Conservation (phyloP, 495 filamentous ascomycete genomes). For the Daldinia grandis region DNA sequence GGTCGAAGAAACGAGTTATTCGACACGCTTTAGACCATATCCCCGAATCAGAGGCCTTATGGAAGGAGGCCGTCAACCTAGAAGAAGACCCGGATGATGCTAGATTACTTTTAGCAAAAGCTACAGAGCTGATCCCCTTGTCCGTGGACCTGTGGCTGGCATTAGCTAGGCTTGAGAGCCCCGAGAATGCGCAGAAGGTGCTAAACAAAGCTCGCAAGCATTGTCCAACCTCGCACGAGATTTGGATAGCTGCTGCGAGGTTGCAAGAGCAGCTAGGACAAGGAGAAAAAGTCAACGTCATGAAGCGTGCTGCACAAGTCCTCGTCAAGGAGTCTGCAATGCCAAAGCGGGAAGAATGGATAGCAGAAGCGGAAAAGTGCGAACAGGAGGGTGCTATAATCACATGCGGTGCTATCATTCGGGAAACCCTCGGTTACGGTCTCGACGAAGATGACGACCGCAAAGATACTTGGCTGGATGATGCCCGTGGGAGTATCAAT, state of each 20-base stretch:
- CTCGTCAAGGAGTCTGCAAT: conserved; percentile 92
- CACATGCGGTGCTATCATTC: conserved; percentile 87
- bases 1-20: conserved; percentile 88
- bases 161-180: conserved; percentile 84
- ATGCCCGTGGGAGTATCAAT: conserved; percentile 79
- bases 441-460: conserved; percentile 97
- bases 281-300: conserved; percentile 78
- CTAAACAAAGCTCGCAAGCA: conserved; percentile 95
- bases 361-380: conserved; percentile 91
- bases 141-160: conserved; percentile 96
- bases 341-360: conserved; percentile 97
- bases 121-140: conserved; percentile 89
- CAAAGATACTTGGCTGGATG: conserved; percentile 93
- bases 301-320: conserved; percentile 93
- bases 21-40: conserved; percentile 88
- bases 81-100: conserved; percentile 91
- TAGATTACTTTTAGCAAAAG: conserved; percentile 85
- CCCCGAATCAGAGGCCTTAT: conserved; percentile 89
- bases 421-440: conserved; percentile 91
- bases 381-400: conserved; percentile 89
- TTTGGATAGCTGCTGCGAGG: conserved; percentile 94
- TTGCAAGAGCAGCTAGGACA: conserved; percentile 89
- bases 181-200: conserved; percentile 90
- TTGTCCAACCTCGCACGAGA: conserved; percentile 86
- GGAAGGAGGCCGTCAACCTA: conserved; percentile 97